Base-by-base conservation (phyloP, 2,329 filamentous ascomycete species). In the Aspergillus amoenus region DNA sequence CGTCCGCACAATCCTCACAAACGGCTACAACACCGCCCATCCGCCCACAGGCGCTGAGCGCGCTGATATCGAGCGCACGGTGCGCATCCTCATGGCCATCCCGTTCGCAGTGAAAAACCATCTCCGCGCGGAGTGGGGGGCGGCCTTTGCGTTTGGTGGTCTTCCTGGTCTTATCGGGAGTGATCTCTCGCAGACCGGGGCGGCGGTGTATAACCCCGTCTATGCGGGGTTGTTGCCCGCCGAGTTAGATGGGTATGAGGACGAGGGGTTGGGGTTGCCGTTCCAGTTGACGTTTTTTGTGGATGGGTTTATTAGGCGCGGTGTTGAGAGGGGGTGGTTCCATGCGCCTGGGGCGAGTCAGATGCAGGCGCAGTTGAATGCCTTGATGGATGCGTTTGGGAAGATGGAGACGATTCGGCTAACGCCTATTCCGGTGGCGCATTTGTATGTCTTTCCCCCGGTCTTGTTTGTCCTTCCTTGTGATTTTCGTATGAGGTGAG, bases 41-140 rank as follows among this genome's bases (percentile, higher is more conserved):
- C 64, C 73, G 37, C 61, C 74, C 59, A 68, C 71, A 24, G 51
- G 73, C 40, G 62, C 72, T 27, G 83, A 87, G 69, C 73, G 74
- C 48, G 72, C 79, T 51, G 82, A 87, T 62, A 80, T 83, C n/a
- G 84, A 88, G 64, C 78, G 81, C 42, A 81, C 81, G 0, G 76
- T 88, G 2, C 78, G 84, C 12, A 79, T 85, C 11, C 72, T 88
- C 11, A 78, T 88, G 58, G 85, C 85, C 0, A 79, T 87, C 49
- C 78, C 87, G 2, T 87, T 84, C 64, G 83, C 85, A 0, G 79
- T 86, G 43, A 88, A 88, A 65, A 84, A 87, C 66, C 84, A 87
- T 65, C 74, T 88, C 0, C 81, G 85, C 17, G 82, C 83, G 1
- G 85, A 87, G 70, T 88, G 85, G 82, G 80, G 80, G 50, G 75